A percentile compares a stretch with the other conserved stretches of the same genome.
phyloP scores from a whole-genome alignment of 2,329 filamentous ascomycete species.

The Exserohilum rostratum region DNA sequence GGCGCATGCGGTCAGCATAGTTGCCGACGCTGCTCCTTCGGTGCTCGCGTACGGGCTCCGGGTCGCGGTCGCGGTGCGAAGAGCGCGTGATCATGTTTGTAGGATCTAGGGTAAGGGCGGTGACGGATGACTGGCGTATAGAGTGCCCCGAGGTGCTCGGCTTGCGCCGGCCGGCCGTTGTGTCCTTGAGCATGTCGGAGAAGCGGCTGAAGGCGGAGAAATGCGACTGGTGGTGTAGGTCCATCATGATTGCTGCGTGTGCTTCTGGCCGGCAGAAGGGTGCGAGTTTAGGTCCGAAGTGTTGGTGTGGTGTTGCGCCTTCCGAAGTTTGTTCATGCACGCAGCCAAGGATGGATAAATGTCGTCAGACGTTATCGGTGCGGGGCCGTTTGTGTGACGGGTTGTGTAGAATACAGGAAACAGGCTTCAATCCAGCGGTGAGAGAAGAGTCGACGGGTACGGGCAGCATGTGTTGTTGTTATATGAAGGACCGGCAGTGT shows the following conservation, averaged over 20 bases:
- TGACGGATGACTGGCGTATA: constrained; percentile 8
- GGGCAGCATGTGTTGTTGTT: neutral
- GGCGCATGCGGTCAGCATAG: constrained; percentile 22
- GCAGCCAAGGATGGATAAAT: neutral
- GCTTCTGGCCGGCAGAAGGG: neutral
- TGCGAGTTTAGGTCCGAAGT: neutral
- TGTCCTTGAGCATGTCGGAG: constrained; percentile 22
- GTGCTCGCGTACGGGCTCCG: constrained; percentile 1
- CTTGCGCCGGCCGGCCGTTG: constrained; percentile 19
- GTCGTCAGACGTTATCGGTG: constrained; percentile 7
- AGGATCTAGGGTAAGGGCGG: constrained; percentile 2
- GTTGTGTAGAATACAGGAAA: neutral
- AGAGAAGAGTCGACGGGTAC: neutral
- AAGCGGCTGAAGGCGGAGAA: constrained; percentile 22
- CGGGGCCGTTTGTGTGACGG: constrained; percentile 8
- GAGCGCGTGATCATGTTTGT: neutral
- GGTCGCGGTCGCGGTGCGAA: constrained; percentile 4
- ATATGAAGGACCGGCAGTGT: constrained; percentile 3
- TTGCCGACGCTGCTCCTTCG: constrained; percentile 23
- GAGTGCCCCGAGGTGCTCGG: constrained; percentile 2
- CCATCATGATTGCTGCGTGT: constrained; percentile 8
- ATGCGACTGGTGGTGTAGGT: constrained; percentile 16
- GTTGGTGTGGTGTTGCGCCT: neutral
- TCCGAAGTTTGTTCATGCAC: neutral
- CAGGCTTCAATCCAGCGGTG: neutral